These are phyloP conservation scores for Amesomyces nigricolor DNA, from an alignment of 2,329 filamentous ascomycete species.

Conservation along the genomic window DNA sequence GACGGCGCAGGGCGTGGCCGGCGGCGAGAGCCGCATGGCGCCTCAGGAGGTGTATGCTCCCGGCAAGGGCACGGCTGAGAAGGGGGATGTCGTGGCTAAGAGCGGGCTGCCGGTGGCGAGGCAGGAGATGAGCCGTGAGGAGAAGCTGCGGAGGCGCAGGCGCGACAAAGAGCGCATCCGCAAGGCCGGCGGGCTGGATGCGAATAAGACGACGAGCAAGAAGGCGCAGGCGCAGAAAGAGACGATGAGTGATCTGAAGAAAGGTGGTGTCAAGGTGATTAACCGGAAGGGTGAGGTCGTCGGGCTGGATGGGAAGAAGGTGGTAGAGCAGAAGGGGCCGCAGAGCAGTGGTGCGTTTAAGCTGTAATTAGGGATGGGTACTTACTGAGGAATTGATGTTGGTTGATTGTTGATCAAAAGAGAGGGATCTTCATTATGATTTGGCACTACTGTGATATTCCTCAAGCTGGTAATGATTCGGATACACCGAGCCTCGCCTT, in stretches of 20 bases:
- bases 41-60: conserved; percentile 91
- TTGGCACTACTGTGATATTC: too few species aligned
- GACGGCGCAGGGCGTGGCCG: conserved; percentile 66
- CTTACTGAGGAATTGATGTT: not conserved
- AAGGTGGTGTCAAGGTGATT: conserved; percentile 86
- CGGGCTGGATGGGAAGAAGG: conserved; percentile 76
- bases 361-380: conserved; percentile 38
- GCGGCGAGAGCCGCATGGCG: conserved; percentile 69
- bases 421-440: too few species aligned
- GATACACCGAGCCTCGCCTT: too few species aligned
- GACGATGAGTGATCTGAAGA: conserved; percentile 41
- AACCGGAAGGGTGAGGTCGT: conserved; percentile 82
- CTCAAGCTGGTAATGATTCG: too few species aligned
- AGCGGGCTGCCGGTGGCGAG: conserved; percentile 70
- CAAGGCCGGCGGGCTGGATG: conserved; percentile 44
- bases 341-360: conserved; percentile 56
- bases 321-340: conserved; percentile 45
- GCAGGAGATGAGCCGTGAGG: conserved; percentile 83
- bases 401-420: too few species aligned
- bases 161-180: conserved; percentile 80
- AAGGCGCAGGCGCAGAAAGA: conserved; percentile 52
- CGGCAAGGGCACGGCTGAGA: conserved; percentile 57
- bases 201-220: conserved; percentile 49
- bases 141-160: conserved; percentile 69
- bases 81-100: conserved; percentile 71